Percentiles rank a stretch among this genome's conserved stretches.
Conservation (phyloP, 179 eudicot genomes). For the Vitellaria paradoxa region DNA sequence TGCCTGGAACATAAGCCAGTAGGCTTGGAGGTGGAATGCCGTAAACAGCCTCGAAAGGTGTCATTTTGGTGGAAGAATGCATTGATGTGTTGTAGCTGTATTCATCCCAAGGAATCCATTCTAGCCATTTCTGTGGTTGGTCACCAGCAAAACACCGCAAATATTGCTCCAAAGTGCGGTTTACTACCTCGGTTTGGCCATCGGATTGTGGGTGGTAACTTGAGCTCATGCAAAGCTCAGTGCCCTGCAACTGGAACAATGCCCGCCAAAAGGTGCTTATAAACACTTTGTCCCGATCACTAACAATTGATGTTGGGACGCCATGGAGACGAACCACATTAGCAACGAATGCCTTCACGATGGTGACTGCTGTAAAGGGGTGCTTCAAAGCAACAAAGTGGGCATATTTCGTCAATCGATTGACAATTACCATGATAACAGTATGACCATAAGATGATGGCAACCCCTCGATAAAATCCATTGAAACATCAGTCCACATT, state of each 20-base stretch:
- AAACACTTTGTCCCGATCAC: not conserved
- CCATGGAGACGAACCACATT: not conserved
- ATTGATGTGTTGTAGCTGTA: constrained; percentile 18
- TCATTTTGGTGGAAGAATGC: constrained; percentile 22
- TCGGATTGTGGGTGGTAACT: too few species aligned
- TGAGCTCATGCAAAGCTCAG: not conserved
- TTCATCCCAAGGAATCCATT: constrained; percentile 22
- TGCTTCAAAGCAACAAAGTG: constrained; percentile 15
- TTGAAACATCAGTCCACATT: constrained; percentile 13
- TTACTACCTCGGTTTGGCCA: too few species aligned
- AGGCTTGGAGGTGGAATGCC: too few species aligned
- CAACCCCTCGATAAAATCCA: constrained; percentile 18
- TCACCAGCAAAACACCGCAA: constrained; percentile 6
- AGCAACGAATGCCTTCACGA: constrained; percentile 1
- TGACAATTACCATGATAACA: constrained; percentile 8
- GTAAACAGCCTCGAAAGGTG: constrained; percentile 10
- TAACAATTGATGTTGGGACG: not conserved
- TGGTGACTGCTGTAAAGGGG: not conserved
- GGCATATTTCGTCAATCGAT: not conserved
- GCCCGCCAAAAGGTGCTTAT: constrained; percentile 13
- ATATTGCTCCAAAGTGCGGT: not conserved
- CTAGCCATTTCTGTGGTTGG: constrained; percentile 17
- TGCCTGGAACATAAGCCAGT: too few species aligned
- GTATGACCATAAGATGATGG: constrained; percentile 14
- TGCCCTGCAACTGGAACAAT: not conserved